phyloP scores from a whole-genome alignment of 371 early-diverging fungal species.

The Mucor racemosus region DNA sequence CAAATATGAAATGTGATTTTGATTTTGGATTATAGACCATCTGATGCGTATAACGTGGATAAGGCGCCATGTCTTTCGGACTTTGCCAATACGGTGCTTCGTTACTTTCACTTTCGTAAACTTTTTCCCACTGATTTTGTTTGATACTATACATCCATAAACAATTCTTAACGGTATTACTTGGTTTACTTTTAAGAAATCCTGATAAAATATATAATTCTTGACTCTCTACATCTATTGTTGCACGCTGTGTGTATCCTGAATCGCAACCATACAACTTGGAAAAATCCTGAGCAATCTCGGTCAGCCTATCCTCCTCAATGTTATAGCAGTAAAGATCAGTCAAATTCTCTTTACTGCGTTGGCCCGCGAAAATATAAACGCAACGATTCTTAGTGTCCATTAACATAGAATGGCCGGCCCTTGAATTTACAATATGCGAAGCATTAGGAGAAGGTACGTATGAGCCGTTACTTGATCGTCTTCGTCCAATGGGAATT shows the following conservation, averaged over 20 bases:
- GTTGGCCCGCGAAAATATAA: conserved; percentile 90
- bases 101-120: conserved; percentile 70
- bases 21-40: conserved; percentile 72
- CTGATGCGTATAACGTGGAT: conserved; percentile 89
- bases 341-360: conserved; percentile 74
- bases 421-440: conserved; percentile 70
- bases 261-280: conserved; percentile 70
- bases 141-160: conserved; percentile 77
- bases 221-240: conserved; percentile 72
- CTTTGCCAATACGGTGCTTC: conserved; percentile 29
- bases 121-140: conserved; percentile 70
- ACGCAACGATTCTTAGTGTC: conserved; percentile 73
- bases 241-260: conserved; percentile 87
- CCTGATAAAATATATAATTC: conserved; percentile 86
- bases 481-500: conserved; percentile 4
- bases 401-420: conserved; percentile 91
- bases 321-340: conserved; percentile 87
- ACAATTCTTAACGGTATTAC: conserved; percentile 53
- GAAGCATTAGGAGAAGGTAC: conserved; percentile 51
- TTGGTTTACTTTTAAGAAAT: conserved; percentile 58
- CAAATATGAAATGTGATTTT: conserved; percentile 79
- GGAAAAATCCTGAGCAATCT: conserved; percentile 77
- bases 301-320: conserved; percentile 72
- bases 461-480: conserved; percentile 22
- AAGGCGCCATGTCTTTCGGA: conserved; percentile 56